Base-by-base conservation (phyloP, 352 stramenopile genomes). In the Globisporangium lucens region DNA sequence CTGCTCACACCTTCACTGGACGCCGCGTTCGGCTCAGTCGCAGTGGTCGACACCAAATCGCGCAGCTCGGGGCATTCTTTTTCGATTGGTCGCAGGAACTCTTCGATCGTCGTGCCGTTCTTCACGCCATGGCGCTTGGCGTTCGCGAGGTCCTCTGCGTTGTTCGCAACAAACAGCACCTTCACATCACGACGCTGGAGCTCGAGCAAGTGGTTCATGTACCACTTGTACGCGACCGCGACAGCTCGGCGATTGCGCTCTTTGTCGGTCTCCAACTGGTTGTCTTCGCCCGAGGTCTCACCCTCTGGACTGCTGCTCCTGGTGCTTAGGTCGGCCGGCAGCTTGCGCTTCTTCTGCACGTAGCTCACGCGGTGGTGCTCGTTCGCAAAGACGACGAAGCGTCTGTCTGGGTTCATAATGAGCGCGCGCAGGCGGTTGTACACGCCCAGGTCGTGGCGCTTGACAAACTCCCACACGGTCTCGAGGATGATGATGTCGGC, bases 321-420 rank as follows among this genome's bases (percentile, higher is more conserved):
- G 30, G 3, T 33, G 5, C 65, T 30, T 29, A 73, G 49, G 6
- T 75, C 64, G 1, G 63, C 73, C 0, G 75, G 76, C 43, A 82
- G 46, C 38, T 75, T 68, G 49, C 76, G 75, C 22, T 80, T 72
- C 74, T 89, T 89, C 59, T 85, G 77, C 53, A 90, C 78, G 61
- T 83, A 97, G 24, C 86, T 90, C 22, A 85, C 78, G 52, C 83
- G 78, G 64, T 97, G 89, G 70, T 98, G 90, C 65, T 98, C 90
- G 67, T 98, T 98, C 22, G 95, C 89, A 65, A 98, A 98, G 41
- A 98, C 88, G 10, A 98, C 75, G 69, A 98, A 98, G 33, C 86
- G 85, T 24, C 92, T 78, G 58, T 93, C 83, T 1, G 72, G 68
- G 66, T 90, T 92, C 75, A 87, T 90, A 47, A 98, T 69, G 68